Evolutionary conservation across 495 filamentous ascomycete species (phyloP).

Genomic region (Hypomontagnella monticulosa): DNA sequence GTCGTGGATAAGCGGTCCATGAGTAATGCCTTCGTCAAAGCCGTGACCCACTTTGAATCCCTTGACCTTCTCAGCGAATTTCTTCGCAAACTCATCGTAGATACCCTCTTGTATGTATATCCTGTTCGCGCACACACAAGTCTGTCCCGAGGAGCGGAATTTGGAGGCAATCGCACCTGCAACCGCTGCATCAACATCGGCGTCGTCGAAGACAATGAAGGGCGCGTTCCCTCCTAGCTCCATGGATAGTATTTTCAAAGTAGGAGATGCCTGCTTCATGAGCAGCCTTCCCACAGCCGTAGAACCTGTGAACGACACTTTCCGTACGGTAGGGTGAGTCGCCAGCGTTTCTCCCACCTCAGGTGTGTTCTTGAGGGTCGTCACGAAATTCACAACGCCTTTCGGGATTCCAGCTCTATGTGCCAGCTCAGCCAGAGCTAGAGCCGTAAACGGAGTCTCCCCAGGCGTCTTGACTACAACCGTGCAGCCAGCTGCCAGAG

Average conservation of each 20-base stretch:
- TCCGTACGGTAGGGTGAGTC: slow-evolving; percentile 75
- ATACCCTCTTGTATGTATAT: slow-evolving; percentile 83
- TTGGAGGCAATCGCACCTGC: slow-evolving; percentile 79
- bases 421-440: slow-evolving; percentile 84
- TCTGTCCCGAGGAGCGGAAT: slow-evolving; percentile 89
- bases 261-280: slow-evolving; percentile 82
- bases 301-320: slow-evolving; percentile 90
- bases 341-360: slow-evolving; percentile 77
- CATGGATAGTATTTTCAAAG: slow-evolving; percentile 86
- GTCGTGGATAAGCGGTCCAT: slow-evolving; percentile 85
- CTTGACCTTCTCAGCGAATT: slow-evolving; percentile 78
- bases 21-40: slow-evolving; percentile 74
- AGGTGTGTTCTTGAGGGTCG: slow-evolving; percentile 74
- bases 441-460: slow-evolving; percentile 85
- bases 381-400: slow-evolving; percentile 86
- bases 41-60: slow-evolving; percentile 81
- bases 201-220: slow-evolving; percentile 94
- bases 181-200: slow-evolving; percentile 81
- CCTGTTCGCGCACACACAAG: slow-evolving; percentile 89
- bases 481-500: slow-evolving; percentile 78
- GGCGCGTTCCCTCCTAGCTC: slow-evolving; percentile 92
- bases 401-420: slow-evolving; percentile 84
- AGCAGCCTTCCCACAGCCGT: slow-evolving; percentile 88
- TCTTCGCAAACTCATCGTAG: slow-evolving; percentile 77
- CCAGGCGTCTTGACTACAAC: slow-evolving; percentile 85